Conservation (phyloP, 1,284 basidiomycete species). For the Ceratobasidium sp. region DNA sequence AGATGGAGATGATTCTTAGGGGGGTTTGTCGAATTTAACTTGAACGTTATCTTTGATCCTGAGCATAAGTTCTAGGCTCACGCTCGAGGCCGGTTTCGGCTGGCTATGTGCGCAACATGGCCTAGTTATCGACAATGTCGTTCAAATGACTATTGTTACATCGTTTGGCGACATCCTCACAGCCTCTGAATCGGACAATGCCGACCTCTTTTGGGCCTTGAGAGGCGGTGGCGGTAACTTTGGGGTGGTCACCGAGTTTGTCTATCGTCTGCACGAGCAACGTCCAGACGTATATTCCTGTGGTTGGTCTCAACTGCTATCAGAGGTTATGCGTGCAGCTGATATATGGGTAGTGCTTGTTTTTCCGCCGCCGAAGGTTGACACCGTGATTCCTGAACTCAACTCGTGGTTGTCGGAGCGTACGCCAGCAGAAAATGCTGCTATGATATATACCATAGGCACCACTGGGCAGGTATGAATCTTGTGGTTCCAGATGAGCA, state of each 20-base stretch:
- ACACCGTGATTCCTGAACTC: conserved; percentile 7
- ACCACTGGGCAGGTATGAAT: conserved; percentile 25
- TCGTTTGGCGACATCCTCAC: conserved; percentile 50
- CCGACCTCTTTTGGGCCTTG: conserved; percentile 52
- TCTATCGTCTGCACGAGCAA: conserved; percentile 44
- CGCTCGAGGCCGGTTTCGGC: conserved; percentile 47
- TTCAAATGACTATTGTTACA: conserved; percentile 50
- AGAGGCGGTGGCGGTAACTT: conserved; percentile 50
- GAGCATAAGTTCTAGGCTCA: conserved; percentile 13
- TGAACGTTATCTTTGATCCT: neutral
- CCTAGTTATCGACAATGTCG: conserved; percentile 50
- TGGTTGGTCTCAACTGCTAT: neutral
- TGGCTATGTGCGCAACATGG: conserved; percentile 47
- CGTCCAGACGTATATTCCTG: conserved; percentile 19
- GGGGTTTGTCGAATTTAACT: conserved; percentile 3
- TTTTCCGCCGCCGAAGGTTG: conserved; percentile 25
- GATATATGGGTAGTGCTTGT: neutral
- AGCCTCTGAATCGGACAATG: conserved; percentile 46
- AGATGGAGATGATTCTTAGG: conserved; percentile 1
- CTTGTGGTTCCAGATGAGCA: neutral
- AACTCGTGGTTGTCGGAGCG: conserved; percentile 25
- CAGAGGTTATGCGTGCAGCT: neutral
- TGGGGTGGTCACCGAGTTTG: conserved; percentile 47
- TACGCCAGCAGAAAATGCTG: conserved; percentile 2
- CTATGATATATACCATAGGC: conserved; percentile 1